Conservation (phyloP, 352 stramenopile species). For the Achlya hypogyna region DNA sequence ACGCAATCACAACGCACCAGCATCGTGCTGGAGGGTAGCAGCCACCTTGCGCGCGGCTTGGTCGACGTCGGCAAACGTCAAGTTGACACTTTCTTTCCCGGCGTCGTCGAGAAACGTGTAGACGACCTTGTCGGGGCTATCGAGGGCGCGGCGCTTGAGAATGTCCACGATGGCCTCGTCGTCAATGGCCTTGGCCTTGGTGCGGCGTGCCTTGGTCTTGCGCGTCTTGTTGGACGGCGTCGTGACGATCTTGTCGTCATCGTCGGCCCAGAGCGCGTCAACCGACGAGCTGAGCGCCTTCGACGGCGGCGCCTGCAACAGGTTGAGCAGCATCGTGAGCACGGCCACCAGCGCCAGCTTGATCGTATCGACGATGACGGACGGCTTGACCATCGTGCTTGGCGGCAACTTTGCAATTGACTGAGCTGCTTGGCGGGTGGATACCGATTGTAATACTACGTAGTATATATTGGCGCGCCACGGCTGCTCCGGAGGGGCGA, state of each 20-base stretch:
- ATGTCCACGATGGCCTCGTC: constrained; percentile 21
- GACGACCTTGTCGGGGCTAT: constrained; percentile 54
- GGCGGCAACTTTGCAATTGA: not conserved
- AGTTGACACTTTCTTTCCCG: constrained; percentile 52
- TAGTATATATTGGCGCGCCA: no score
- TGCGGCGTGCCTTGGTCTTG: not conserved
- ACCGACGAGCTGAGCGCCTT: not conserved
- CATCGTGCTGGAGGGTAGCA: constrained; percentile 43
- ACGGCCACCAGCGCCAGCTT: not conserved
- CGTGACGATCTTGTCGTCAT: not conserved
- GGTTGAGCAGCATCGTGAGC: not conserved
- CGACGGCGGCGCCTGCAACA: not conserved
- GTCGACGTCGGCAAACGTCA: constrained; percentile 66
- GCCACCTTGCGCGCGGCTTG: constrained; percentile 47
- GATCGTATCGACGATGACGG: not conserved
- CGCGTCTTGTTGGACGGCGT: not conserved
- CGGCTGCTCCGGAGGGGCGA: no score
- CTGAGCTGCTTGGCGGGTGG: not conserved
- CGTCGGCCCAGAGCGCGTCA: not conserved
- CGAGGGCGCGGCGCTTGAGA: constrained; percentile 39
- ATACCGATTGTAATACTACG: no score
- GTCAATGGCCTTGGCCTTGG: not conserved
- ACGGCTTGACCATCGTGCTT: not conserved
- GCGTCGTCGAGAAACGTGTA: constrained; percentile 76
- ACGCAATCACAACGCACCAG: not conserved